These are phyloP conservation scores for Spongospora subterranea DNA, from an alignment of 208 protist species.

Conservation along the genomic window DNA sequence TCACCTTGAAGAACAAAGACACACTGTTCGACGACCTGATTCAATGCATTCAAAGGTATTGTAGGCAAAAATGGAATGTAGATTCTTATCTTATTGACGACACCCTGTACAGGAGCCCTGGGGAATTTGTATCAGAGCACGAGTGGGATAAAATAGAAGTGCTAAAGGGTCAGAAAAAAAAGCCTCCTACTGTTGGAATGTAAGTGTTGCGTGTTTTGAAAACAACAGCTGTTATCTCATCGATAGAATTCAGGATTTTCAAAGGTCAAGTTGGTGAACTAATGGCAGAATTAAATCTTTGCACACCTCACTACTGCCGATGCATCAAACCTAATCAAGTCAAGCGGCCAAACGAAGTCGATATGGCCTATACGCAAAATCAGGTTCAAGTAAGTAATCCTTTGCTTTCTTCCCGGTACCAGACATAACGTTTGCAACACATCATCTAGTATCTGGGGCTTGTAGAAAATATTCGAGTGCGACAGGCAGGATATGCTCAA, in stretches of 20 bases:
- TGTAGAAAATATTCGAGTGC: slow-evolving; percentile 50
- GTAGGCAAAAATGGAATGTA: neutral
- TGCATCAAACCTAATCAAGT: slow-evolving; percentile 50
- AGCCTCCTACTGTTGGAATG: slow-evolving; percentile 50
- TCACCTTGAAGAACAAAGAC: slow-evolving; percentile 56
- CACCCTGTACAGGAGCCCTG: neutral
- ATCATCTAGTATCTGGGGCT: slow-evolving; percentile 51
- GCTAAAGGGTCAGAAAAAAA: slow-evolving; percentile 36
- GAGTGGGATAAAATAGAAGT: slow-evolving; percentile 51
- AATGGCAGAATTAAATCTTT: neutral
- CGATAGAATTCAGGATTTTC: slow-evolving; percentile 9
- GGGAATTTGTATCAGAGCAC: neutral
- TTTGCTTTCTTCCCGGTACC: neutral
- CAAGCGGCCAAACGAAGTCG: slow-evolving; percentile 3
- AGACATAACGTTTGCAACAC: neutral
- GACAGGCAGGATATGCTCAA: slow-evolving; percentile 41
- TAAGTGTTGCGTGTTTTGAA: neutral
- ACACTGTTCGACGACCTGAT: slow-evolving; percentile 53
- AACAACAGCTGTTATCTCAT: neutral
- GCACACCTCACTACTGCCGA: slow-evolving; percentile 36
- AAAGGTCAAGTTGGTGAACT: slow-evolving; percentile 37
- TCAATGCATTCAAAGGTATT: slow-evolving; percentile 18
- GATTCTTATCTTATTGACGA: slow-evolving; percentile 7
- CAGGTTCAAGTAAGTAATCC: slow-evolving; percentile 51
- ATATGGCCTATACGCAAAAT: neutral